These are phyloP conservation scores for Beauveria pseudobassiana DNA, from an alignment of 2,329 filamentous ascomycete genomes.

Conservation along the genomic window DNA sequence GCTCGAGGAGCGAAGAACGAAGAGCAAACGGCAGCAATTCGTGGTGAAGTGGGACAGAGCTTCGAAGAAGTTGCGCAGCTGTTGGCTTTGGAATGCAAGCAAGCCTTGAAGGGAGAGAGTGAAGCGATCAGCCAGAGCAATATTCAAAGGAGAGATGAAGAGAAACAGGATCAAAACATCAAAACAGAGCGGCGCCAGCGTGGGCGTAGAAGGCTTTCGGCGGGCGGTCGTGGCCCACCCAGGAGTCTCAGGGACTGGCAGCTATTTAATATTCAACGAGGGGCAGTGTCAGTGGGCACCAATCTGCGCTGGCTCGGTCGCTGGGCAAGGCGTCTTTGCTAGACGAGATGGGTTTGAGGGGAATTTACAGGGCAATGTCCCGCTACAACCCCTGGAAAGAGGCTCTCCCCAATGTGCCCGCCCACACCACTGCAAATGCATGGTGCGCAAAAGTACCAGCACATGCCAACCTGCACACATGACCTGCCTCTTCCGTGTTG, in stretches of 20 bases:
- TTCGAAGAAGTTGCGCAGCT: neutral
- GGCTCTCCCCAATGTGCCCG: neutral
- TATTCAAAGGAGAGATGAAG: neutral
- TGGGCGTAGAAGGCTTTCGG: neutral
- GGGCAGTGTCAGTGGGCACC: neutral
- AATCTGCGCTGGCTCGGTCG: too few species aligned
- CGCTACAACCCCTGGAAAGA: neutral
- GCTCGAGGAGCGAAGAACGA: neutral
- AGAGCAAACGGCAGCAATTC: neutral
- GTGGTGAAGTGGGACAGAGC: neutral
- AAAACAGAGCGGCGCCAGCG: neutral
- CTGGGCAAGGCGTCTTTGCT: too few species aligned
- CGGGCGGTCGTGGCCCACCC: slow-evolving; percentile 3
- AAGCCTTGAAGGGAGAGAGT: neutral
- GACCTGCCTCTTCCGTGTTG: neutral
- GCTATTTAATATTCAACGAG: neutral
- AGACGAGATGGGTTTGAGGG: neutral
- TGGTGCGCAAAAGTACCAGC: neutral
- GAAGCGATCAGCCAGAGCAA: neutral
- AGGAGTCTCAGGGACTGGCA: neutral
- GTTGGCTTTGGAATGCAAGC: neutral
- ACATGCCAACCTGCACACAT: neutral
- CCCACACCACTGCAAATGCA: neutral
- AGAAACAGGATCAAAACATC: slow-evolving; percentile 12
- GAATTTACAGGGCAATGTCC: neutral